Base-by-base conservation (phyloP, 2,329 filamentous ascomycete genomes). In the Talaromyces piceae region DNA sequence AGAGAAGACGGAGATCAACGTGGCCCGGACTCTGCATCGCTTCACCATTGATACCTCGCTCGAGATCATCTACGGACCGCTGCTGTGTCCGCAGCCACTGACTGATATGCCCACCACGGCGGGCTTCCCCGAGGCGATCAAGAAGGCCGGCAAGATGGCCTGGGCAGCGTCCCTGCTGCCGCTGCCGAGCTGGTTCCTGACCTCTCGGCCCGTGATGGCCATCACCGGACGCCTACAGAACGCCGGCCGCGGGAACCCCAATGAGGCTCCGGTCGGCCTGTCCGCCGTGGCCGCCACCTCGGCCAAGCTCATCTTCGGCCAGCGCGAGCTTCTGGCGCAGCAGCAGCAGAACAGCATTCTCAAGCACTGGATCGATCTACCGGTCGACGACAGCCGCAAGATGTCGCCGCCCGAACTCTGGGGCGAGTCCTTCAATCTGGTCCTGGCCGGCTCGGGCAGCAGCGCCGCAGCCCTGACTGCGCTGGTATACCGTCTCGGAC, bases 371-470 rank as follows among this genome's bases (percentile, higher is more conserved):
- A 22, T 58, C 5, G 47, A 54, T 26, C 28, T 59, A 3, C 53
- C 56, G 5, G 20, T 18, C 13, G 50, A 50, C 16, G 57, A 56
- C 22, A 28, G 28, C 13, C 51, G 50, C n/a, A 55, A 46, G 9
- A 57, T 59, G 57, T 49, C 33, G 18, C 49, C 41, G 3, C 27
- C 18, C 0, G 57, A 59, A 37, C 7, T 58, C 2, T n/a, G 50
- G 31, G 25, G 52, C 2, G 57, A 59, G 43, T 26, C 53, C 5
- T 45, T 49, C 16, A 59, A 58, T 31, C 20, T 59, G 28, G 50
- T 58, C 5, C 47, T 59, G 16, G 57, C 57, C 6, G 57, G 57
- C 2, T 53, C 56, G 3, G 57, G 57, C 13, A 59, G 57, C 28
- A 57, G 50, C 12, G 52, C 56, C 13, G 56, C 57, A 3, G 55